Base-by-base conservation (phyloP, 2,329 filamentous ascomycete genomes). In the Tolypocladium album region DNA sequence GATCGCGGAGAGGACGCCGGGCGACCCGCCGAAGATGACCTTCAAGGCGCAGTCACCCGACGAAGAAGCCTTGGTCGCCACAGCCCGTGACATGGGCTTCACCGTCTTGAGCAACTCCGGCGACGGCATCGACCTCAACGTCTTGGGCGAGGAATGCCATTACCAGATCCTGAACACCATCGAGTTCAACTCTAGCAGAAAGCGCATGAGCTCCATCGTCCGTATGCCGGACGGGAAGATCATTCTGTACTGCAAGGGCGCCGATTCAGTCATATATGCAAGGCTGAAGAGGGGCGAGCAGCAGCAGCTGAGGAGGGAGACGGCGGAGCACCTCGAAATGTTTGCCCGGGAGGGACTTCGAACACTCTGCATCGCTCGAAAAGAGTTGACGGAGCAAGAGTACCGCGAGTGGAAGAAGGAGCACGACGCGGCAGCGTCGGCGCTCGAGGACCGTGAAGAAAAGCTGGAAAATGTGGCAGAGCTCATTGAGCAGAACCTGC, bases 41-140 rank as follows among this genome's bases (percentile, higher is more conserved):
- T 99, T 97, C 82, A 97, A 95, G 76, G 94, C 94, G 0, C 94
- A 99, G 71, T 97, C 92, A 47, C 94, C 94, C 0, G 94, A 99
- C 69, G 94, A 99, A 75, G 92, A 94, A 59, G 94, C 94, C 15
- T 79, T 99, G 17, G 94, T 99, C 9, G 86, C 92, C 22, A 97
- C 95, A 34, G 94, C 95, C 62, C 88, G 92, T 61, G 95, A 99
- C 67, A 91, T 93, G 77, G 94, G 94, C 4, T 97, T 96, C 70
- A 96, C 92, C 1, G 90, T 97, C 7, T 82, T 97, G 15, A 91
- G 92, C 31, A 84, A 87, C 62, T 85, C 88, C 2, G 82, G 85
- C 43, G 89, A 96, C 63, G 90, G 90, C 58, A 88, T 99, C 63
- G 85, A 90, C 58, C 70, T 99, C 59, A 96, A 96, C 65, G 82